phyloP scores from a whole-genome alignment of 2,329 filamentous ascomycete species.

The Alternaria postmessia region DNA sequence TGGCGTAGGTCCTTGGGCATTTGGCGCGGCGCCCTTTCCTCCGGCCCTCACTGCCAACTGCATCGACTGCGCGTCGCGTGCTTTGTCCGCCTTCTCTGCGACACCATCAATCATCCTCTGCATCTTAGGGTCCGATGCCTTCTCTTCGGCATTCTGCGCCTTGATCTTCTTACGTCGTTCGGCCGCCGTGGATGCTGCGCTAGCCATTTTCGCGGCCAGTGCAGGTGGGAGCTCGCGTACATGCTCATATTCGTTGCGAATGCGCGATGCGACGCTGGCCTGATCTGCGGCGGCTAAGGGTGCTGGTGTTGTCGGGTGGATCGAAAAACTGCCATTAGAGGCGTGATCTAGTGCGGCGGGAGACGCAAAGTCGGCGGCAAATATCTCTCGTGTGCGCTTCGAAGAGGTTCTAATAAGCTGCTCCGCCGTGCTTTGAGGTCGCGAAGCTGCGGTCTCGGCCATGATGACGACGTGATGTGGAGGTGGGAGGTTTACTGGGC shows the following conservation, averaged over 20 bases:
- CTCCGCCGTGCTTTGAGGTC: constrained; percentile 31
- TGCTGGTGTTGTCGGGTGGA: constrained; percentile 56
- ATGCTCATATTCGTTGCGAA: constrained; percentile 77
- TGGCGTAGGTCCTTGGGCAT: constrained; percentile 64
- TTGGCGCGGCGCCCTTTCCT: constrained; percentile 58
- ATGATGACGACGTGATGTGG: constrained; percentile 15
- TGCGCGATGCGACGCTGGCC: constrained; percentile 63
- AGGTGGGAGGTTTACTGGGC: background rate
- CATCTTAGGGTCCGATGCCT: constrained; percentile 63
- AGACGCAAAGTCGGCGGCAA: constrained; percentile 61
- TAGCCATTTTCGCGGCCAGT: constrained; percentile 80
- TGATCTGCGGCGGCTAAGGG: constrained; percentile 55
- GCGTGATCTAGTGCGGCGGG: constrained; percentile 53
- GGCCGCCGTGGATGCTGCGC: constrained; percentile 63
- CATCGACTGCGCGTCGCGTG: constrained; percentile 59
- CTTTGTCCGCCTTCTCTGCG: constrained; percentile 57
- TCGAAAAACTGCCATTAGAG: constrained; percentile 49
- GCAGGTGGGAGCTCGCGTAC: constrained; percentile 79
- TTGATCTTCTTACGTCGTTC: constrained; percentile 71
- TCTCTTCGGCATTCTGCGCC: constrained; percentile 57
- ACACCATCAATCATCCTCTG: constrained; percentile 74
- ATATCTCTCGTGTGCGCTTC: constrained; percentile 64
- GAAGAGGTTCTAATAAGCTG: constrained; percentile 55
- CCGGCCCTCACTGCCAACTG: constrained; percentile 64
- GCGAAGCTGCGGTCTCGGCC: constrained; percentile 30